These are phyloP conservation scores for Rubia tinctorum DNA, from an alignment of 305 asterid species.

Conservation along the genomic window DNA sequence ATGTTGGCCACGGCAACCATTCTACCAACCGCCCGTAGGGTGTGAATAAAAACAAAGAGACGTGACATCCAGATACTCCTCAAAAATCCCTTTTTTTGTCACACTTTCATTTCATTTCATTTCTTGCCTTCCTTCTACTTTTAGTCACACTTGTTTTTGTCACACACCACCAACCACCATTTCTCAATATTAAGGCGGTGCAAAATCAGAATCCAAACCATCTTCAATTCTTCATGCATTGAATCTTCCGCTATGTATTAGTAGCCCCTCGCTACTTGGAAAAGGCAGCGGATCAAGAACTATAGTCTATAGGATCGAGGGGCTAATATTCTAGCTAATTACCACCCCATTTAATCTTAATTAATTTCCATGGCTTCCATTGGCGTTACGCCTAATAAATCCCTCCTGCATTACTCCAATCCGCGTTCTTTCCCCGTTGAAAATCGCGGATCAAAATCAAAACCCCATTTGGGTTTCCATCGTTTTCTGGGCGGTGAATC, in stretches of 20 bases:
- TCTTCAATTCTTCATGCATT: background rate
- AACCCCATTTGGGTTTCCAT: constrained; percentile 25
- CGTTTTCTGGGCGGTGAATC: constrained; percentile 16
- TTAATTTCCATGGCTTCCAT: constrained; percentile 35
- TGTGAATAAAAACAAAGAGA: constrained; percentile 1
- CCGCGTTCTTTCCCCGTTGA: constrained; percentile 19
- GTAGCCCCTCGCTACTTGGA: constrained; percentile 6
- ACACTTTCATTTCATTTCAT: background rate
- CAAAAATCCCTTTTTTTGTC: background rate
- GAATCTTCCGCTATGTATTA: background rate
- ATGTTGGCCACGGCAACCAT: background rate
- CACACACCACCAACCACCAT: background rate
- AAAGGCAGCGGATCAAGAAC: background rate
- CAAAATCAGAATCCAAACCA: background rate
- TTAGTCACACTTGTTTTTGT: background rate
- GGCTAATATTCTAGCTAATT: background rate
- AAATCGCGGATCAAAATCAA: constrained; percentile 16
- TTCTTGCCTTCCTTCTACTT: background rate
- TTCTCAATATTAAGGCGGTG: background rate
- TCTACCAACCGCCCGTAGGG: background rate
- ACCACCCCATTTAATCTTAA: background rate
- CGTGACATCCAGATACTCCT: background rate
- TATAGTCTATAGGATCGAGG: too few relatives aligned
- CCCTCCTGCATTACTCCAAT: constrained; percentile 15
- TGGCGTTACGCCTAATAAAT: constrained; percentile 20